phyloP scores from a whole-genome alignment of 1,139 yeast genomes.

The Saccharomyces uvarum region DNA sequence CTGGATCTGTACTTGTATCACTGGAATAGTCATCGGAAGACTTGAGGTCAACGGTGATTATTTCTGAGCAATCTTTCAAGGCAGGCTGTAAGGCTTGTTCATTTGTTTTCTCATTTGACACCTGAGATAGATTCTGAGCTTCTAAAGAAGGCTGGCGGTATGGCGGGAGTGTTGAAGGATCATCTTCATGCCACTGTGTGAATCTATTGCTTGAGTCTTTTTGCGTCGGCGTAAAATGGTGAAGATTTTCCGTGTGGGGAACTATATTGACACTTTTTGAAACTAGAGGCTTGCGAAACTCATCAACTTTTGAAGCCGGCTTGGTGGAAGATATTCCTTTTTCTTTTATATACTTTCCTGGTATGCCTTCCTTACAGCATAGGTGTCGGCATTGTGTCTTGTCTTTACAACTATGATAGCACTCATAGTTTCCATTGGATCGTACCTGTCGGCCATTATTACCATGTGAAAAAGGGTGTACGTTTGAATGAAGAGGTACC shows the following conservation, averaged over 20 bases:
- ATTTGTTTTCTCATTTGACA: not conserved
- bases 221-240: no score
- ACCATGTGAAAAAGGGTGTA: not conserved
- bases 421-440: constrained; percentile 32
- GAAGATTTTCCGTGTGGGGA: not conserved
- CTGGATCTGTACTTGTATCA: not conserved
- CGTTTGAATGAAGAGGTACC: not conserved
- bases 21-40: not conserved
- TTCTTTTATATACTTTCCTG: constrained; percentile 10
- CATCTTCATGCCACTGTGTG: not conserved
- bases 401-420: constrained; percentile 38
- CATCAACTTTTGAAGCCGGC: not conserved
- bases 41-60: not conserved
- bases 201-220: not conserved
- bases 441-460: constrained; percentile 4
- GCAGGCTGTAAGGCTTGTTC: not conserved
- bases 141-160: not conserved
- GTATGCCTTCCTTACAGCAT: constrained; percentile 41
- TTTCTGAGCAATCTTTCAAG: not conserved
- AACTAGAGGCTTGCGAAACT: not conserved
- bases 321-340: not conserved
- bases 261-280: not conserved
- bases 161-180: not conserved
- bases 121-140: not conserved
- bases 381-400: constrained; percentile 35